Percentiles rank a stretch among this genome's conserved stretches.
phyloP scores from a whole-genome alignment of 805 yeast species.

The Saccharomycopsis fibuligera region DNA sequence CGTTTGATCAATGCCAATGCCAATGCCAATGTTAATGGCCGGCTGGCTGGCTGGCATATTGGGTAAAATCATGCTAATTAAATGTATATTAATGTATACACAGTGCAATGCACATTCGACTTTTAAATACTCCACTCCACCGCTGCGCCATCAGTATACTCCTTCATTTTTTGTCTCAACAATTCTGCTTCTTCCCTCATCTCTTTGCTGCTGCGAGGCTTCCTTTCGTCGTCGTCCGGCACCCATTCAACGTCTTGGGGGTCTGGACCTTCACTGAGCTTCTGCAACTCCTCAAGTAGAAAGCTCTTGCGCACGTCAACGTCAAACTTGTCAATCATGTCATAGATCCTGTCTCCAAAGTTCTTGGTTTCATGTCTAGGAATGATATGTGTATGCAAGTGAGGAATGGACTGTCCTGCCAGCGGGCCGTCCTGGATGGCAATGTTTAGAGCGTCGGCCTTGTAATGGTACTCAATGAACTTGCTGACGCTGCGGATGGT shows the following conservation, averaged over 20 bases:
- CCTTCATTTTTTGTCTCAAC: neutral
- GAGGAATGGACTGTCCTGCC: conserved; percentile 96
- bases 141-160: neutral
- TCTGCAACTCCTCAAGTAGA: conserved; percentile 28
- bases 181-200: conserved; percentile 54
- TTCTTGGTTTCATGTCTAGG: conserved; percentile 63
- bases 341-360: conserved; percentile 69
- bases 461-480: conserved; percentile 58
- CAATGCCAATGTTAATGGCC: too few species aligned
- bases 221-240: conserved; percentile 46
- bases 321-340: conserved; percentile 56
- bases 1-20: too few species aligned
- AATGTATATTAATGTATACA: too few species aligned
- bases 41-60: too few species aligned
- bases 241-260: conserved; percentile 30
- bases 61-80: too few species aligned
- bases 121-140: neutral
- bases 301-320: conserved; percentile 29
- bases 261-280: conserved; percentile 24
- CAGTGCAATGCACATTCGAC: too few species aligned
- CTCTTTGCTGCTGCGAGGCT: conserved; percentile 48
- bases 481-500: conserved; percentile 66
- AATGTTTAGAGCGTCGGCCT: conserved; percentile 79
- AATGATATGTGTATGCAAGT: conserved; percentile 87
- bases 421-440: conserved; percentile 96